Evolutionary conservation across 208 protist species (phyloP), one percentile per base, ranked within the genome.

Genomic region (Trypanosoma congolense): DNA sequence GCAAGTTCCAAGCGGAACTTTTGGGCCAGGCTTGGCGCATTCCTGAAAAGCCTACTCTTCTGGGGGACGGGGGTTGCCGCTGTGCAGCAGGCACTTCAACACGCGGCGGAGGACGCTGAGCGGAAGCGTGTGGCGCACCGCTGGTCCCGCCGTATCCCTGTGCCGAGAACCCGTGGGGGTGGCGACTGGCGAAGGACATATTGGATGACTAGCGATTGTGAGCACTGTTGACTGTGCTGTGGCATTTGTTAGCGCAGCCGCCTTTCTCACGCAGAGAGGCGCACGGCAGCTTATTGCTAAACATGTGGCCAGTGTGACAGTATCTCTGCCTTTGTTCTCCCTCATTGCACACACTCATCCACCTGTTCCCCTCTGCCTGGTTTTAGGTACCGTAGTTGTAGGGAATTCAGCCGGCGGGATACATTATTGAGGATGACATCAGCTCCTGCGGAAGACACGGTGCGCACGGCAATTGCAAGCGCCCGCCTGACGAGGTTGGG

Each of bases 151-250:
- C 84, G 18, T 92, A 92, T 44, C 84, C 84, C 9, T 92, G 84
- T 33, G 60, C 84, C 2, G 84, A 87, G 66, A 92, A 92, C 49
- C 84, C 84, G 21, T 92, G 84, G 84, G 84, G 84, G 10, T 92
- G 84, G 84, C 65, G 80, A 8, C 63, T 92, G 12, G 80, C 72
- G 30, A 77, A 87, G 43, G 84, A 92, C 33, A 70, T 89, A 12
- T 64, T 92, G 8, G 84, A 92, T 48, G 78, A 87, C 29, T 76
- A 57, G 12, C 36, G 19, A 30, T 38, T 22, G 31, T 41, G 38
- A 41, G 21, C 21, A 44, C 22, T 36, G 53, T 22, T 21, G 21
- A 44, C 22, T 36, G 53, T 22, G 9, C 10, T 24, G 46, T 56
- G 46, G 40, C 4, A 33, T 3, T 48, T 30, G 31, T 3, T 42